phyloP scores from a whole-genome alignment of 106 monocot genomes.

The Allium cepa region DNA sequence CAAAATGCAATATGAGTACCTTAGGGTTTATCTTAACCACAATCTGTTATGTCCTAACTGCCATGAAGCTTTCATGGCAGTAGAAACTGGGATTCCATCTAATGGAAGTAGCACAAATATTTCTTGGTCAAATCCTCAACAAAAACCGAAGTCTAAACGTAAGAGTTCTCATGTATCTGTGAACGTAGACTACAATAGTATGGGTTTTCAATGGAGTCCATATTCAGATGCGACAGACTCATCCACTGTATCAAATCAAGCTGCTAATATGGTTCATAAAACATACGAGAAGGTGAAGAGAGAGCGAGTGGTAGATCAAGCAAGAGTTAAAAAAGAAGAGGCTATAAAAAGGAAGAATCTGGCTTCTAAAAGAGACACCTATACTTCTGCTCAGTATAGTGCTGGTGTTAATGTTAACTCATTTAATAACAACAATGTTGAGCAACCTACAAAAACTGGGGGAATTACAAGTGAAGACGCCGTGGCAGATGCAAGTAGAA shows the following conservation, averaged over 20 bases:
- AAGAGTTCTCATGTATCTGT: slow-evolving; percentile 13
- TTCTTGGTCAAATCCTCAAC: slow-evolving; percentile 20
- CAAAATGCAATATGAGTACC: slow-evolving; percentile 71
- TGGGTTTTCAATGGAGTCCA: slow-evolving; percentile 29
- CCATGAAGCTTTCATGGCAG: slow-evolving; percentile 50
- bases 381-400: slow-evolving; percentile 8
- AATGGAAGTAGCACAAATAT: slow-evolving; percentile 25
- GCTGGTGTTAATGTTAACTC: not conserved
- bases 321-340: slow-evolving; percentile 14
- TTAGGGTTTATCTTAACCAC: slow-evolving; percentile 58
- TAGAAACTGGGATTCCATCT: slow-evolving; percentile 33
- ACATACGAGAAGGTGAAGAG: slow-evolving; percentile 41
- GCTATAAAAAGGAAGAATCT: not conserved
- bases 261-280: slow-evolving; percentile 33
- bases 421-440: slow-evolving; percentile 3
- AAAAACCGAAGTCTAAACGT: not conserved
- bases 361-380: not conserved
- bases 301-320: slow-evolving; percentile 28
- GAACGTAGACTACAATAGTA: slow-evolving; percentile 11
- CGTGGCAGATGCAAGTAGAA: slow-evolving; percentile 1
- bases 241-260: slow-evolving; percentile 12
- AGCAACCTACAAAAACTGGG: slow-evolving; percentile 20
- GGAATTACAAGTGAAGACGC: slow-evolving; percentile 13
- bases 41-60: slow-evolving; percentile 73
- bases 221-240: slow-evolving; percentile 13